Evolutionary conservation across 345 rosid species (phyloP).

Genomic region (Carallia brachiata): DNA sequence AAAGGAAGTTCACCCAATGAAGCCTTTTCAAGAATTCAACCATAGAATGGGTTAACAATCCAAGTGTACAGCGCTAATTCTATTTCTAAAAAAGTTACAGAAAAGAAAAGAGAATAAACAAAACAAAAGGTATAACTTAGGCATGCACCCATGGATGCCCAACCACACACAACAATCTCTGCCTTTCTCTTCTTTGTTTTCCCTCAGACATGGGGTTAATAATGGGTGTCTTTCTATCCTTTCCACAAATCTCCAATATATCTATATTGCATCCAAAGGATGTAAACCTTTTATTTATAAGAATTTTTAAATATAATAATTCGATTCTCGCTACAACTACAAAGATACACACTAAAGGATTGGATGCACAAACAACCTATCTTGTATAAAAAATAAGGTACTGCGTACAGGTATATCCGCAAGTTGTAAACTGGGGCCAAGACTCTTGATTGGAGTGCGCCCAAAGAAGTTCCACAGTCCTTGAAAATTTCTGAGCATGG

Average conservation of each 20-base stretch:
- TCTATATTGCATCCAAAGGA: too few species aligned
- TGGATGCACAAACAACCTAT: conserved; percentile 14
- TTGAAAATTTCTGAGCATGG: conserved; percentile 43
- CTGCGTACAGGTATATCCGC: conserved; percentile 35
- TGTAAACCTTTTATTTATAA: too few species aligned
- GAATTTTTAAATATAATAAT: not conserved
- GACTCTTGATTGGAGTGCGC: conserved; percentile 38
- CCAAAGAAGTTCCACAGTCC: conserved; percentile 61
- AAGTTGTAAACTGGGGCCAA: conserved; percentile 34
- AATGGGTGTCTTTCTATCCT: too few species aligned
- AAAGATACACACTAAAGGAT: conserved; percentile 2
- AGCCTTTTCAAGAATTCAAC: conserved; percentile 4
- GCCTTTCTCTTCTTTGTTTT: too few species aligned
- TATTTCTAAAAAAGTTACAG: not conserved
- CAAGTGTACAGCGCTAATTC: not conserved
- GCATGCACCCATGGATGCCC: not conserved
- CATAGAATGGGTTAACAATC: not conserved
- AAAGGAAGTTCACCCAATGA: not conserved
- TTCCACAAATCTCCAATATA: too few species aligned
- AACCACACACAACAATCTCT: too few species aligned
- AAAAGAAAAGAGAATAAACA: not conserved
- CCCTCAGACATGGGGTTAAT: too few species aligned
- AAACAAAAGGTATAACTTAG: not conserved
- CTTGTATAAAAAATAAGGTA: conserved; percentile 19
- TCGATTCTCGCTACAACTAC: not conserved